Percentiles rank a stretch among this genome's conserved stretches.
phyloP scores from a whole-genome alignment of 352 stramenopile species.

The Phytophthora capsici region DNA sequence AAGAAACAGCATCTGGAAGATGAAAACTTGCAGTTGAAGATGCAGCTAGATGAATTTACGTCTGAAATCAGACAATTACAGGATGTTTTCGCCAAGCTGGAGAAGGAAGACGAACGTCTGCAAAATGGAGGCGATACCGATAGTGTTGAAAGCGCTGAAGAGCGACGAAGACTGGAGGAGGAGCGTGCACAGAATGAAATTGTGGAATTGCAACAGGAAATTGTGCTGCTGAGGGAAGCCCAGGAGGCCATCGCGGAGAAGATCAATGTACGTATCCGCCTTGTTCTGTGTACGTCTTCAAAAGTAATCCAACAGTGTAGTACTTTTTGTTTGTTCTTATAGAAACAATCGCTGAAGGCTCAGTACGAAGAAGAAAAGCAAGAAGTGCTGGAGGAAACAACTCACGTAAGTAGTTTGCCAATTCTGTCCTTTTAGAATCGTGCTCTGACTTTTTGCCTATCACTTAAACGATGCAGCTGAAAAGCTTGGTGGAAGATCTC shows the following conservation, averaged over 20 bases:
- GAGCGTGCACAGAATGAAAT: slow-evolving; percentile 59
- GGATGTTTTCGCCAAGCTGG: slow-evolving; percentile 53
- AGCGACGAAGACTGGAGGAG: slow-evolving; percentile 38
- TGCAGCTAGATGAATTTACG: slow-evolving; percentile 51
- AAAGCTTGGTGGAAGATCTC: slow-evolving; percentile 55
- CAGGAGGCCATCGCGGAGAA: slow-evolving; percentile 56
- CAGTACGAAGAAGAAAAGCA: slow-evolving; percentile 73
- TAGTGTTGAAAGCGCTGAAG: slow-evolving; percentile 38
- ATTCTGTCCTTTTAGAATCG: not conserved
- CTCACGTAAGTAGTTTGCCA: slow-evolving; percentile 45
- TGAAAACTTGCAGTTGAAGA: slow-evolving; percentile 45
- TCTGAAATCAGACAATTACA: slow-evolving; percentile 60
- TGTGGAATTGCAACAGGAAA: slow-evolving; percentile 61
- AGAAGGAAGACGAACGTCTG: slow-evolving; percentile 37
- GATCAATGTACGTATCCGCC: slow-evolving; percentile 40
- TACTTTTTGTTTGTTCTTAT: slow-evolving; percentile 6
- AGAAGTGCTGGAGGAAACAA: slow-evolving; percentile 65
- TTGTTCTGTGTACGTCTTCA: not conserved
- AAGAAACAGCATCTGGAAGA: slow-evolving; percentile 41
- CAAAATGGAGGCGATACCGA: slow-evolving; percentile 28
- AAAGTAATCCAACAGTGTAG: not conserved
- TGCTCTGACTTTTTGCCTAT: too few relatives aligned
- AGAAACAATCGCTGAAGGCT: slow-evolving; percentile 64
- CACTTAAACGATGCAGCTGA: slow-evolving; percentile 40
- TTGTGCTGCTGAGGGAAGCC: slow-evolving; percentile 60